Percentiles rank a stretch among this genome's conserved stretches.
phyloP scores from a whole-genome alignment of 2,329 filamentous ascomycete genomes.

The Paracoccidioides brasiliensis region DNA sequence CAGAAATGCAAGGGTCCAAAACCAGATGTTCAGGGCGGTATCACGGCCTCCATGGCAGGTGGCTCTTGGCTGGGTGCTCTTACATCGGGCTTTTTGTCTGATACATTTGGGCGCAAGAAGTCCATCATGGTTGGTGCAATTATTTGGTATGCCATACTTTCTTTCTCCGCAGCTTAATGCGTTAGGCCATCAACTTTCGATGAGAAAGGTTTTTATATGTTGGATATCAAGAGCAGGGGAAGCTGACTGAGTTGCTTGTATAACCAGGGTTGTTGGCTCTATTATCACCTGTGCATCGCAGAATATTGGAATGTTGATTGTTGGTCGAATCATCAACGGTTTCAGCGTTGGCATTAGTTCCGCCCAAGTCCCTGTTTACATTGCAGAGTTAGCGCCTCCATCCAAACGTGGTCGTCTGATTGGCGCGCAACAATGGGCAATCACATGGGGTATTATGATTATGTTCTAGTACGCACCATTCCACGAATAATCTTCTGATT shows the following conservation, averaged over 20 bases:
- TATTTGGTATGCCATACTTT: constrained; percentile 31
- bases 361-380: constrained; percentile 31
- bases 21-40: constrained; percentile 46
- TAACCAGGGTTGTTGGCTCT: constrained; percentile 38
- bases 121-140: constrained; percentile 41
- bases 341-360: constrained; percentile 31
- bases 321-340: constrained; percentile 31
- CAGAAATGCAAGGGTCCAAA: constrained; percentile 36
- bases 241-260: not conserved
- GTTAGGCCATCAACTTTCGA: not conserved
- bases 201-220: constrained; percentile 5
- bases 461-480: constrained; percentile 46
- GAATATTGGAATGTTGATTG: constrained; percentile 47
- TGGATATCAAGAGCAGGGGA: not conserved
- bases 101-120: constrained; percentile 41
- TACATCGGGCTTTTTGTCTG: constrained; percentile 41
- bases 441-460: constrained; percentile 34
- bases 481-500: not conserved
- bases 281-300: constrained; percentile 51
- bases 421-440: constrained; percentile 31
- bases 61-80: constrained; percentile 55
- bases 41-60: constrained; percentile 61
- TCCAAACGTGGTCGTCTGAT: constrained; percentile 32
- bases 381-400: constrained; percentile 27
- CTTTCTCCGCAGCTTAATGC: not conserved